Evolutionary conservation across 2,329 filamentous ascomycete species (phyloP).

Genomic region (Fusarium tuaranense): DNA sequence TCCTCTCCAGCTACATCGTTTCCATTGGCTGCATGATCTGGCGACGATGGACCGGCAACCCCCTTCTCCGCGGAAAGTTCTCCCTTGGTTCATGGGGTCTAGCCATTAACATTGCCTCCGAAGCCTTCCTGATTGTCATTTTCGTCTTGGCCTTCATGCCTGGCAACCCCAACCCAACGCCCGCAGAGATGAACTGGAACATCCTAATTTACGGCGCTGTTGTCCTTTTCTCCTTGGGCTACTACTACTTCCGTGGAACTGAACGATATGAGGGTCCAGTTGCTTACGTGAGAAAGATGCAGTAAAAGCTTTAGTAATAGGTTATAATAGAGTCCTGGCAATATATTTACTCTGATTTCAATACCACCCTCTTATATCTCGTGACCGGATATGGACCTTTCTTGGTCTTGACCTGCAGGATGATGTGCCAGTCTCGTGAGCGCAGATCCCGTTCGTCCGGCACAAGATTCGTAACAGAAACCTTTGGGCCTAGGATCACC

Average conservation of each 20-base stretch:
- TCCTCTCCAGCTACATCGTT: conserved; percentile 39
- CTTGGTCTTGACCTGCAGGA: neutral
- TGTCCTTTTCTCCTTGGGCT: conserved; percentile 17
- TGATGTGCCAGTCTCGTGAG: neutral
- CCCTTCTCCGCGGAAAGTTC: conserved; percentile 32
- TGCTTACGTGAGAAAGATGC: conserved; percentile 22
- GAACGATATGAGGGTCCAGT: conserved; percentile 36
- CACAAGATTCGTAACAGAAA: neutral
- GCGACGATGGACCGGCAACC: conserved; percentile 27
- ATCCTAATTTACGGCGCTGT: conserved; percentile 29
- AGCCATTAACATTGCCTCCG: conserved; percentile 31
- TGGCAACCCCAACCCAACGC: conserved; percentile 25
- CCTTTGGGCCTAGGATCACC: neutral
- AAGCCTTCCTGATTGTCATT: conserved; percentile 29
- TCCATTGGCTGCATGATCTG: conserved; percentile 41
- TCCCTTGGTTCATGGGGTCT: conserved; percentile 33
- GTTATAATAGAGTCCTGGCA: neutral
- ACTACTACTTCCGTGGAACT: conserved; percentile 31
- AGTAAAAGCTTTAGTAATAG: neutral
- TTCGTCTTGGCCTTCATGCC: conserved; percentile 41
- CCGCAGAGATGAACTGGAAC: conserved; percentile 39
- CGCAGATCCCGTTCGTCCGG: neutral
- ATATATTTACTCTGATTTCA: neutral
- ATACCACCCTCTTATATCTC: neutral
- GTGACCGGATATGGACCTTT: neutral